phyloP scores from a whole-genome alignment of 495 filamentous ascomycete species.

The Xylaria telfairii region DNA sequence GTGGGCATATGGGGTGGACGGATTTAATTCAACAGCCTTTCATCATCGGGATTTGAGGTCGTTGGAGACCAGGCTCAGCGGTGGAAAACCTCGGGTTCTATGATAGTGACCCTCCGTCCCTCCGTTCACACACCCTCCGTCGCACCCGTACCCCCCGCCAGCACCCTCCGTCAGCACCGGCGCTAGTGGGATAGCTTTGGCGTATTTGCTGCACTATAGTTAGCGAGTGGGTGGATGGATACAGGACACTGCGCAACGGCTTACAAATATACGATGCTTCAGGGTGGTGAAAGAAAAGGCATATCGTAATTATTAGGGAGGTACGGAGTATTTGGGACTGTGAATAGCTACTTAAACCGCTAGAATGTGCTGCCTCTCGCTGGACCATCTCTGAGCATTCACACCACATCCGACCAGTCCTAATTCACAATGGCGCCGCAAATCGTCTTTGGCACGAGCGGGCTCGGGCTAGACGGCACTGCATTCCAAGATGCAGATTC shows the following conservation, averaged over 20 bases:
- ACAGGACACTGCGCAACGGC: background rate
- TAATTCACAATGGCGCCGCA: constrained; percentile 42
- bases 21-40: background rate
- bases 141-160: background rate
- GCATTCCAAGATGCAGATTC: constrained; percentile 31
- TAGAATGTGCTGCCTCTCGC: background rate
- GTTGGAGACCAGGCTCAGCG: background rate
- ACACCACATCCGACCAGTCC: background rate
- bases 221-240: background rate
- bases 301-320: background rate
- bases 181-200: background rate
- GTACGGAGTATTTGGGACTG: background rate
- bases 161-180: background rate
- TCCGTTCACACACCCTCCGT: background rate
- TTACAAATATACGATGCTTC: background rate
- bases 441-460: constrained; percentile 45
- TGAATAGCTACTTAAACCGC: background rate
- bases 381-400: background rate
- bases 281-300: background rate
- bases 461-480: constrained; percentile 43
- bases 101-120: constrained; percentile 1
- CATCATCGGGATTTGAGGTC: background rate
- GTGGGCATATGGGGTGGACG: background rate
- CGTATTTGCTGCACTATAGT: background rate
- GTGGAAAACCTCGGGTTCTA: background rate